Evolutionary conservation across 2,329 filamentous ascomycete species (phyloP), one percentile per base, ranked within the genome.

Genomic region (Venturiaceae sp.): DNA sequence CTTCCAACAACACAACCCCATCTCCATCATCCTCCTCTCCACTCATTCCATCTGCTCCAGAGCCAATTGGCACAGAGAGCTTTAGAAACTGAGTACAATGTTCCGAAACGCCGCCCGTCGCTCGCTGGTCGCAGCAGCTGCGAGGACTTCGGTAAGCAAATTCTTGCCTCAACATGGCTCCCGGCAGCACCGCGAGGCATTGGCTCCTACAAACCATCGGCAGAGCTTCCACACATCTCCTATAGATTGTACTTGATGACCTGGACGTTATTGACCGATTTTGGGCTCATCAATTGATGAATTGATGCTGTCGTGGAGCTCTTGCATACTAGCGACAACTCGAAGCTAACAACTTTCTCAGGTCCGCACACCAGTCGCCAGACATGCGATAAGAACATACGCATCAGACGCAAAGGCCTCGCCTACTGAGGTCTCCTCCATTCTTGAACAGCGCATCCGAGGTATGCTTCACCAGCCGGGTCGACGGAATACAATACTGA

Each of bases 391-490:
- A 76, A 90, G 94, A 80, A 84, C 83, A 78, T 97, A 96, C 80
- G 92, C 90, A 75, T 80, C 86, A 78, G 92, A 95, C 73, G 88
- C 90, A 68, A 97, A 97, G 85, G 91, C 94, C 71, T 79, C 91
- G 62, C 94, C 94, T 70, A 99, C 92, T 72, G 94, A 99, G 83
- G 92, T 97, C 71, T 97, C 94, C 69, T 96, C 92, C 69, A 97
- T 99, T 78, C 89, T 99, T 75, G 94, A 97, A 83, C 92, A 97
- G 85, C 86, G 92, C 80, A 99, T 99, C 74, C 90, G 94, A 75
- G 94, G 94, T 83, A 50, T 50, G 44, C 44, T n/a, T 26, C 26
- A 16, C 28, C 28, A n/a, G 44, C 11, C 26, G 44, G 44, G 23
- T 50, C 23, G 23, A 30, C 5, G 37, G 5, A n/a, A 30, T 30